Base-by-base conservation (phyloP, 1,284 basidiomycete species). In the Thecaphora frezii region DNA sequence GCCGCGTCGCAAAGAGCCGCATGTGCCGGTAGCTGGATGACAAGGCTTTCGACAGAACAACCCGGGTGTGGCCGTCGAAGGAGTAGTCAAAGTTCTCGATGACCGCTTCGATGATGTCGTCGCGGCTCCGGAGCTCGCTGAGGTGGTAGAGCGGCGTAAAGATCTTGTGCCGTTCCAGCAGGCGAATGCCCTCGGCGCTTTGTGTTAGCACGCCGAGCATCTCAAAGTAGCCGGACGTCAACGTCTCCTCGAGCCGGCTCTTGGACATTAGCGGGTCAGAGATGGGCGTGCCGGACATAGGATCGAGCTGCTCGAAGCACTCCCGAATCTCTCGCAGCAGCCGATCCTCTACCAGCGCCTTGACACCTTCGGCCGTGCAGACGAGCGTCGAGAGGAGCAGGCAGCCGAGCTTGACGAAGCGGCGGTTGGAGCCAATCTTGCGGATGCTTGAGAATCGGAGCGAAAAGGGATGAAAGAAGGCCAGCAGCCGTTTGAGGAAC, bases 141-240 rank as follows among this genome's bases (percentile, higher is more conserved):
- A 98, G 81, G 71, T 93, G 91, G 73, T 98, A 97, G 76, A 98
- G 90, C 0, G 90, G 88, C 0, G 93, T 96, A 78, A 97, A 98
- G 38, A 97, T 85, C 73, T 90, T 91, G 81, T 89, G 89, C 72
- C 90, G 89, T 79, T 94, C 91, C 78, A 98, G 81, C 19, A 98
- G 81, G 44, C 91, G 89, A 24, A 94, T 85, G 14, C 96, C 96
- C 48, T 96, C 90, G 26, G 86, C 84, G 58, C 88, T 86, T 72
- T 88, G 90, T 80, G 90, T 94, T 40, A 98, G 82, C 1, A 87
- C 88, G 3, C 93, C 93, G 2, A 99, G 84, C 88, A 99, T 93
- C 75, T 97, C 93, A 63, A 99, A 87, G 79, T 98, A 98, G 0
- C 93, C 94, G 69, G 86, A 89, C 0, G 91, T 89, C 58, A 98